Base-by-base conservation (phyloP, 1,139 yeast species). In the Scheffersomyces quercinus region DNA sequence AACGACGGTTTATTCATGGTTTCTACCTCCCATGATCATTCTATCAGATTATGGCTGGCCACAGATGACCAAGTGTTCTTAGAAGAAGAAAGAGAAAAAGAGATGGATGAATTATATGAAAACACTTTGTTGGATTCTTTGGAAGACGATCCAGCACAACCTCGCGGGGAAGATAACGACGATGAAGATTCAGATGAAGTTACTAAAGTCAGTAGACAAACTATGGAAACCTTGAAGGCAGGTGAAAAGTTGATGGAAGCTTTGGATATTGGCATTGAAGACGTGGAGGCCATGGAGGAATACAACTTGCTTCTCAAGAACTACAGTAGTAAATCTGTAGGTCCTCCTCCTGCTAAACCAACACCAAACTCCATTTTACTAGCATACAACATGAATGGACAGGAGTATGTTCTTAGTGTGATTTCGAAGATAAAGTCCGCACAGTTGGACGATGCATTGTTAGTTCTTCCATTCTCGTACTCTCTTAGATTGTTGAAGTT, bases 241-340 rank as follows among this genome's bases (percentile, higher is more conserved):
- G 97, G 99, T 53, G 99, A 93, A 65, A 85, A 84, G 56, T 69
- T 93, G 40, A 85, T 90, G 79, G 99, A 93, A 60, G 97, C 98
- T 0, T 70, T 93, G 38, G 98, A 93, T 52, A 73, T 91, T 50
- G 96, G 96, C 2, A 68, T 71, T 28, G 82, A 79, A 45, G 97
- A 90, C 54, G 68, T 88, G 35, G 82, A 79, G 36, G 80, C 80
- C n/a, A 60, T 65, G 28, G 80, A 75, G 44, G 77, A 74, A 41
- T 83, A 85, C 56, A 54, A 52, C 36, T 43, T 48, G 40, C 65
- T 63, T 33, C 48, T 68, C 42, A 58, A 53, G 58, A 76, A 78
- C 55, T 64, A 50, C 44, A 50, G 64, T 28, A 48, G 70, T 39
- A 73, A 68, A 50, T 71, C 68, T 46, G 49, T 68, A 44, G 75